These are phyloP conservation scores for Coemansia sp. DNA, from an alignment of 192 early-diverging fungal genomes.

Conservation along the genomic window DNA sequence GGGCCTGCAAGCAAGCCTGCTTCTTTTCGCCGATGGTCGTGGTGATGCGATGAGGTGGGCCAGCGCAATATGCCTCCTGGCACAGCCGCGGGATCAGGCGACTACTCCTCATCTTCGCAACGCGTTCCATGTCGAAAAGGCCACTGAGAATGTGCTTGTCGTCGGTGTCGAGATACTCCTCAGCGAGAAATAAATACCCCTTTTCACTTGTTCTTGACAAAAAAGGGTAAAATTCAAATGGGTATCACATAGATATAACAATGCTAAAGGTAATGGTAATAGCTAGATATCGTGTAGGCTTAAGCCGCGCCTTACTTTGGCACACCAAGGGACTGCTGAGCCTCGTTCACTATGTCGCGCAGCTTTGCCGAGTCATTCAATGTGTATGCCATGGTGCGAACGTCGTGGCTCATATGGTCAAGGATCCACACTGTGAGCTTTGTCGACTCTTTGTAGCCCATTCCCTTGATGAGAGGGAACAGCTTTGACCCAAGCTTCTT, in stretches of 20 bases:
- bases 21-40: no score
- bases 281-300: neutral
- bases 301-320: neutral
- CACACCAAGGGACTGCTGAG: constrained; percentile 33
- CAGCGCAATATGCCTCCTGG: no score
- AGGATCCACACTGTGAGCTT: constrained; percentile 61
- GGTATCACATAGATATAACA: neutral
- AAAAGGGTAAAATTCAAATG: neutral
- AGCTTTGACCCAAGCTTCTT: constrained; percentile 59
- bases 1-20: no score
- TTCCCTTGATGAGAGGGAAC: constrained; percentile 59
- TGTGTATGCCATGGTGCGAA: constrained; percentile 53
- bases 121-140: no score
- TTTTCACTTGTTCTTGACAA: neutral
- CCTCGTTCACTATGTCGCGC: constrained; percentile 45
- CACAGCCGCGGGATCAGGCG: no score
- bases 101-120: no score
- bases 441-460: constrained; percentile 56
- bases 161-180: no score
- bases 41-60: no score
- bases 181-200: no score
- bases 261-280: neutral
- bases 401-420: constrained; percentile 56
- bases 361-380: constrained; percentile 48
- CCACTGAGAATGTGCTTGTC: no score